These are phyloP conservation scores for Fusarium fujikuroi DNA, from an alignment of 2,329 filamentous ascomycete species.

Conservation along the genomic window DNA sequence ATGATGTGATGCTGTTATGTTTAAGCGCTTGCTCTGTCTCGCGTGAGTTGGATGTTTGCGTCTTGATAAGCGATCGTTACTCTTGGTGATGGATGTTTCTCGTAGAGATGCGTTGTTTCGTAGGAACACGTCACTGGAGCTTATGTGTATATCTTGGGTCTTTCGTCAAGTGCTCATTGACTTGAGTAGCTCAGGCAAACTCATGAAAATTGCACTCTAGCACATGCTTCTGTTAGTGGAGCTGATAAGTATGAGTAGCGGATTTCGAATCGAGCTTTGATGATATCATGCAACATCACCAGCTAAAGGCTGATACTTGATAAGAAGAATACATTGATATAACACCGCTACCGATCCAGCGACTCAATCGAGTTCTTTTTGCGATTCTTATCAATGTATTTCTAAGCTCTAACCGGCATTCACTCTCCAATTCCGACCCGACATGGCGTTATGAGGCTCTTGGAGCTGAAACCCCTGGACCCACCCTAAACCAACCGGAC, in stretches of 20 bases:
- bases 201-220: not conserved
- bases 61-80: not conserved
- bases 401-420: no score
- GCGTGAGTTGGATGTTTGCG: not conserved
- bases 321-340: not conserved
- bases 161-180: not conserved
- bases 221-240: not conserved
- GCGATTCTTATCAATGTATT: not conserved
- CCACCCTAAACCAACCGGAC: slow-evolving; percentile 19
- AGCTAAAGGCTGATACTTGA: not conserved
- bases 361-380: not conserved
- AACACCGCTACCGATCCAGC: not conserved
- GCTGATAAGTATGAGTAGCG: not conserved
- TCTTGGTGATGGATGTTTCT: not conserved
- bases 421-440: not conserved
- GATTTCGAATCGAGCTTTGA: not conserved
- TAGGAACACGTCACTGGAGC: not conserved
- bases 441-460: not conserved
- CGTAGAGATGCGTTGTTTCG: not conserved
- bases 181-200: not conserved
- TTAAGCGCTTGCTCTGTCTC: no score
- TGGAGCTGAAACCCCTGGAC: slow-evolving; percentile 3
- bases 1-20: not conserved
- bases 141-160: not conserved
- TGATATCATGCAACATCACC: not conserved